Conservation (phyloP, 345 rosid species). For the Arabidopsis suecica region DNA sequence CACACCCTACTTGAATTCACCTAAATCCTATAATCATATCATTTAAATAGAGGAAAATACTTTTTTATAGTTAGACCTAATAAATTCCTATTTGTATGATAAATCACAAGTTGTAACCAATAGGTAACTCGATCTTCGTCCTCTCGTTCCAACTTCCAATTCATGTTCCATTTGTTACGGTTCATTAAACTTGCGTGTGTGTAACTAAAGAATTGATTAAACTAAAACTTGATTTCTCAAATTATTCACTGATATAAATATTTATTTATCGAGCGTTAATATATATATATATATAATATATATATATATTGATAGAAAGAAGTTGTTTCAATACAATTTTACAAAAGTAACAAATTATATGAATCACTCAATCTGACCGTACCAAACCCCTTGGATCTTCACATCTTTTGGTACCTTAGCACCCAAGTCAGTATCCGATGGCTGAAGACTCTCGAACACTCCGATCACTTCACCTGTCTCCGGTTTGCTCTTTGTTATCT, state of each 20-base stretch:
- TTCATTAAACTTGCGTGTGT: constrained; percentile 30
- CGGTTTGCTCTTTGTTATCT: constrained; percentile 77
- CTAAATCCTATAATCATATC: not conserved
- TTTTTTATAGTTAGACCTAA: not conserved
- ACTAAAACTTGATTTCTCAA: constrained; percentile 1
- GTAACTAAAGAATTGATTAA: not conserved
- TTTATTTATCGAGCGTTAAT: constrained; percentile 10
- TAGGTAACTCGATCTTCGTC: constrained; percentile 20
- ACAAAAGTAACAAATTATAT: constrained; percentile 4
- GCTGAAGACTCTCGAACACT: constrained; percentile 93
- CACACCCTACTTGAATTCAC: constrained; percentile 27
- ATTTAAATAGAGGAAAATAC: constrained; percentile 13
- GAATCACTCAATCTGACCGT: constrained; percentile 78
- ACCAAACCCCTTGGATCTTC: constrained; percentile 92
- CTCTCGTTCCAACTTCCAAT: not conserved
- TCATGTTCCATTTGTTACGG: constrained; percentile 23
- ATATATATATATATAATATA: not conserved
- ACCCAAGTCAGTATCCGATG: constrained; percentile 94
- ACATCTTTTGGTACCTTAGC: constrained; percentile 94
- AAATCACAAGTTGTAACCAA: constrained; percentile 4
- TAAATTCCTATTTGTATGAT: constrained; percentile 10
- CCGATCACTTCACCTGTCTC: constrained; percentile 93
- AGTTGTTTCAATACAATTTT: constrained; percentile 12
- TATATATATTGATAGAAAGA: not conserved
- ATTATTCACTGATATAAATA: not conserved